Evolutionary conservation across 768 basidiomycete genomes (phyloP).

Genomic region (Paxillus involutus): DNA sequence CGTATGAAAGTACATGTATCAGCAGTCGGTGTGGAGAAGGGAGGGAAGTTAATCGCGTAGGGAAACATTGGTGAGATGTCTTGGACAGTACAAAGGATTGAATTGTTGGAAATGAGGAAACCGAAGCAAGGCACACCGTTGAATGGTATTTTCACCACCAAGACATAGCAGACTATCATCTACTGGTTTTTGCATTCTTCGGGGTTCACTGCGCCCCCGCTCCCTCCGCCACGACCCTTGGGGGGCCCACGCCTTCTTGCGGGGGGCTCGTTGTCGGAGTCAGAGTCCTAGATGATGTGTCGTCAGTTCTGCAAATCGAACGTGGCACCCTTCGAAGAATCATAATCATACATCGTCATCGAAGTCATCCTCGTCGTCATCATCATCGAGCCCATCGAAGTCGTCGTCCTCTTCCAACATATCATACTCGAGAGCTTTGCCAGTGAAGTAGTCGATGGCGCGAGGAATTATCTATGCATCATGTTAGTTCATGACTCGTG

Average conservation of each 20-base stretch:
- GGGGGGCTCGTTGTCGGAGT: slow-evolving; percentile 65
- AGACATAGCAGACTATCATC: slow-evolving; percentile 15
- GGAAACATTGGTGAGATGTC: neutral
- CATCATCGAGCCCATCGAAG: slow-evolving; percentile 57
- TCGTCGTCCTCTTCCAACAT: slow-evolving; percentile 54
- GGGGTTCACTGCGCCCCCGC: slow-evolving; percentile 48
- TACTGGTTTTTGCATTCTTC: slow-evolving; percentile 95
- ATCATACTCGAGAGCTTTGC: slow-evolving; percentile 89
- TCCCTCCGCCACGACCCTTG: slow-evolving; percentile 51
- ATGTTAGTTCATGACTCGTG: neutral
- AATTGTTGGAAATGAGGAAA: slow-evolving; percentile 14
- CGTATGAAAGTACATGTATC: slow-evolving; percentile 2
- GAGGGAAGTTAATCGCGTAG: neutral
- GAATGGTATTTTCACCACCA: slow-evolving; percentile 19
- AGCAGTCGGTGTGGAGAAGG: neutral
- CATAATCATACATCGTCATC: slow-evolving; percentile 57
- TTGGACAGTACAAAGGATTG: slow-evolving; percentile 12
- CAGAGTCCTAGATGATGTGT: slow-evolving; percentile 52
- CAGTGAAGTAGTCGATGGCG: slow-evolving; percentile 96
- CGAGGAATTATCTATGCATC: slow-evolving; percentile 80
- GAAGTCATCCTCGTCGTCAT: slow-evolving; percentile 51
- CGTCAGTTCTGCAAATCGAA: slow-evolving; percentile 16
- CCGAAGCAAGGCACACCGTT: slow-evolving; percentile 12
- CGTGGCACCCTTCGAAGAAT: slow-evolving; percentile 15
- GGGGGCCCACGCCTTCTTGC: slow-evolving; percentile 57